phyloP scores from a whole-genome alignment of 306 rosid species.

The Castanospermum australe region DNA sequence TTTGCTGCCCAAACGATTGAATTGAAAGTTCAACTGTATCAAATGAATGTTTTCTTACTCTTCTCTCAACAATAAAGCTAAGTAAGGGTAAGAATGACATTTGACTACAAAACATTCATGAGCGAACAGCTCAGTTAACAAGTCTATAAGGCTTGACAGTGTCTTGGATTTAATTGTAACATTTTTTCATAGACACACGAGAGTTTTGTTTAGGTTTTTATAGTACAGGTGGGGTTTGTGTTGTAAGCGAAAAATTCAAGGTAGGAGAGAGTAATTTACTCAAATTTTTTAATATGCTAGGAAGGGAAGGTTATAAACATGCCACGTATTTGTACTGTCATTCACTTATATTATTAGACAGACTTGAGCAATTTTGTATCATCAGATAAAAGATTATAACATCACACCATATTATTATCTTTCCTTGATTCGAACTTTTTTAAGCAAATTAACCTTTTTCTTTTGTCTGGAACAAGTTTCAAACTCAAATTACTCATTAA shows the following conservation, averaged over 20 bases:
- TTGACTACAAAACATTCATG: too few species aligned
- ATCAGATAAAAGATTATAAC: slow-evolving; percentile 3
- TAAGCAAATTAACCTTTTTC: not conserved
- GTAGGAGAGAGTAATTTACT: not conserved
- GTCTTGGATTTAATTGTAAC: too few species aligned
- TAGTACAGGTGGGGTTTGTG: too few species aligned
- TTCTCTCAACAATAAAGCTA: too few species aligned
- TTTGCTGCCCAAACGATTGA: too few species aligned
- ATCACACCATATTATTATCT: not conserved
- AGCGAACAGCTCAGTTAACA: too few species aligned
- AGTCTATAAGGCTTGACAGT: too few species aligned
- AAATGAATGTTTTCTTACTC: too few species aligned
- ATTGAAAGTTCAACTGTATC: too few species aligned
- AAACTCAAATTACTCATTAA: not conserved
- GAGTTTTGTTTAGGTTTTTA: too few species aligned
- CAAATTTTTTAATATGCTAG: not conserved
- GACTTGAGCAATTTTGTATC: not conserved
- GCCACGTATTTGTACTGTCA: not conserved
- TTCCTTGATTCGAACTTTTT: not conserved
- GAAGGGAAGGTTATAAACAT: not conserved
- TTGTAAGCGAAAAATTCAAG: not conserved
- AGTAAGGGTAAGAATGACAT: too few species aligned
- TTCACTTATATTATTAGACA: not conserved
- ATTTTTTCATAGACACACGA: too few species aligned
- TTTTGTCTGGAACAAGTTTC: not conserved